These are phyloP conservation scores for Colletotrichum kahawae DNA, from an alignment of 2,329 filamentous ascomycete species.

Conservation along the genomic window DNA sequence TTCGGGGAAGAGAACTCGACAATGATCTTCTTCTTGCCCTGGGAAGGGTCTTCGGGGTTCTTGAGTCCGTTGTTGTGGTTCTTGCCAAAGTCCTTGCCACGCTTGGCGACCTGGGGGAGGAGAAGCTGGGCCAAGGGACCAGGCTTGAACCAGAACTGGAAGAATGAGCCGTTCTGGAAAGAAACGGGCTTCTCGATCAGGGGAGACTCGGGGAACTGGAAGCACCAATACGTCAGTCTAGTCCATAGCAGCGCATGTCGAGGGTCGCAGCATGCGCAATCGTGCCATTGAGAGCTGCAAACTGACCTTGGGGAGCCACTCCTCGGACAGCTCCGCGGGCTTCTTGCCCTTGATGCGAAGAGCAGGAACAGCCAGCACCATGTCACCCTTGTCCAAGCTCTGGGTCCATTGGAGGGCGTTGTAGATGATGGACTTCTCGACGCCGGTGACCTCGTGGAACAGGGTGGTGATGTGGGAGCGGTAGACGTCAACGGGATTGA, in stretches of 20 bases:
- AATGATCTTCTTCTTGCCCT: conserved; percentile 70
- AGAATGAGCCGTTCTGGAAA: conserved; percentile 64
- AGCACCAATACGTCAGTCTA: not conserved
- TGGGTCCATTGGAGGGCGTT: conserved; percentile 79
- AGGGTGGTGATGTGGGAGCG: conserved; percentile 76
- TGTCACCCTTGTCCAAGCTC: conserved; percentile 81
- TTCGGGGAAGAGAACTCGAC: conserved; percentile 88
- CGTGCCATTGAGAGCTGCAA: not conserved
- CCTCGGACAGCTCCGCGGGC: conserved; percentile 63
- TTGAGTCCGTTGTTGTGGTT: conserved; percentile 65
- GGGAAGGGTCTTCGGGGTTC: conserved; percentile 64
- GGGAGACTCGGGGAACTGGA: conserved; percentile 74
- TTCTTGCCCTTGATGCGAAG: conserved; percentile 77
- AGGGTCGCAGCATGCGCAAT: not conserved
- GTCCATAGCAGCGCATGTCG: not conserved
- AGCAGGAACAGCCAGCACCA: conserved; percentile 80
- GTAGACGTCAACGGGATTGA: conserved; percentile 82
- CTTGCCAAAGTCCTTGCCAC: conserved; percentile 66
- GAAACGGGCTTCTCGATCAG: conserved; percentile 73
- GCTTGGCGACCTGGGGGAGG: conserved; percentile 71
- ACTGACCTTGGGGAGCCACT: conserved; percentile 65
- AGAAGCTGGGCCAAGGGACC: conserved; percentile 68
- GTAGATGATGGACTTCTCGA: conserved; percentile 74
- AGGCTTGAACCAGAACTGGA: conserved; percentile 84
- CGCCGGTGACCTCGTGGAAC: conserved; percentile 71